Percentiles rank a stretch among this genome's conserved stretches.
Conservation (phyloP, 257 asterid genomes). For the Petunia secreta region DNA sequence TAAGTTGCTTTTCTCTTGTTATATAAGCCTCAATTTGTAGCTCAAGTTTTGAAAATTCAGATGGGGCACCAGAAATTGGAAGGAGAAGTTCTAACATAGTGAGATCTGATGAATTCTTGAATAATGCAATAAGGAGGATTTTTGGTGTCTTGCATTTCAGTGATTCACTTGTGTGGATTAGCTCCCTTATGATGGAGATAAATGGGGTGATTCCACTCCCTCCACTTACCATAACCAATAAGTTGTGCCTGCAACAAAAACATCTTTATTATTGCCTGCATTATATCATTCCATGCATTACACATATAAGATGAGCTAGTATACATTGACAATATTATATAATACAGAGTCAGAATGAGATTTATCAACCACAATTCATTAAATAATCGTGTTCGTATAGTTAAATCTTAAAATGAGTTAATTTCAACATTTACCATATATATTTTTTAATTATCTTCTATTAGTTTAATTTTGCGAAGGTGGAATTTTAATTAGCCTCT, state of each 20-base stretch:
- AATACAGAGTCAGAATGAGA: no score
- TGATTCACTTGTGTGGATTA: slow-evolving; percentile 46
- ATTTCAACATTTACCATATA: no score
- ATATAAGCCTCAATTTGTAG: slow-evolving; percentile 66
- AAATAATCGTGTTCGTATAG: no score
- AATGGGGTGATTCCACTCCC: slow-evolving; percentile 87
- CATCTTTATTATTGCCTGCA: no score
- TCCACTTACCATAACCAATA: slow-evolving; percentile 79
- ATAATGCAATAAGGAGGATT: slow-evolving; percentile 59
- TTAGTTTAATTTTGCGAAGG: no score
- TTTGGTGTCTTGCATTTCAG: slow-evolving; percentile 49
- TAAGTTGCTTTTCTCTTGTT: slow-evolving; percentile 58
- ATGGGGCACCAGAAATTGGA: slow-evolving; percentile 52
- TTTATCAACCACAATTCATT: no score
- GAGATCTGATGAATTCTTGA: slow-evolving; percentile 66
- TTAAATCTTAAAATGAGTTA: no score
- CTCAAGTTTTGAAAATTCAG: slow-evolving; percentile 39
- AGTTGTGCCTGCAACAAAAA: slow-evolving; percentile 54
- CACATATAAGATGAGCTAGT: no score
- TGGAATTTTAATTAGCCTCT: no score
- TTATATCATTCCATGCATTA: no score
- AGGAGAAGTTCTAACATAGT: slow-evolving; percentile 70
- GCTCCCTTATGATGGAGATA: slow-evolving; percentile 39
- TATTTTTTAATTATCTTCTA: no score
- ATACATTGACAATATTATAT: no score